Percentiles rank a stretch among this genome's conserved stretches.
These are phyloP conservation scores for Trichoderma guizhouense DNA, from an alignment of 2,329 filamentous ascomycete species.

Conservation along the genomic window DNA sequence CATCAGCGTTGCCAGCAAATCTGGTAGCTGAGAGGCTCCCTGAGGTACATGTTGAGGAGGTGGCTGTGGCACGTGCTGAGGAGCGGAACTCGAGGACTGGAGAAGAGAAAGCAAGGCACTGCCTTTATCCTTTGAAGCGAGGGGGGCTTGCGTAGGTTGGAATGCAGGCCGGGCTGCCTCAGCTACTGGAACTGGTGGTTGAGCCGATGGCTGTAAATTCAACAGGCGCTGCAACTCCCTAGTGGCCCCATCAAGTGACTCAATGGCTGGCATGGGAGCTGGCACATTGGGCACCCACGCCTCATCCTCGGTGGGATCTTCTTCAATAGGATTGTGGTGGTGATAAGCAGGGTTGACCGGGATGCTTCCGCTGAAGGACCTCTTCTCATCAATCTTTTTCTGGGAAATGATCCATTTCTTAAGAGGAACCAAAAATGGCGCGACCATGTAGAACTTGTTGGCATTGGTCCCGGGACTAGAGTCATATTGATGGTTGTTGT, in stretches of 20 bases:
- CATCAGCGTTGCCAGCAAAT: slow-evolving; percentile 40
- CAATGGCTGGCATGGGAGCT: slow-evolving; percentile 36
- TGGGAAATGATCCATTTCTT: slow-evolving; percentile 90
- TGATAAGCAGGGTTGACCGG: slow-evolving; percentile 42
- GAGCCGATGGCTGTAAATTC: slow-evolving; percentile 52
- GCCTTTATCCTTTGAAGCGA: slow-evolving; percentile 43
- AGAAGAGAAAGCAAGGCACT: slow-evolving; percentile 53
- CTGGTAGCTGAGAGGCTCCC: slow-evolving; percentile 34
- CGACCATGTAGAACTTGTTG: slow-evolving; percentile 97
- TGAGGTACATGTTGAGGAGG: slow-evolving; percentile 20
- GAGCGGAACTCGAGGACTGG: slow-evolving; percentile 34
- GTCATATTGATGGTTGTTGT: slow-evolving; percentile 46
- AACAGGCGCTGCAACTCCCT: slow-evolving; percentile 53
- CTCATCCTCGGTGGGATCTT: slow-evolving; percentile 62
- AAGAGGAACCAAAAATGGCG: slow-evolving; percentile 79
- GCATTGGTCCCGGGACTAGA: slow-evolving; percentile 57
- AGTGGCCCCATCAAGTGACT: slow-evolving; percentile 50
- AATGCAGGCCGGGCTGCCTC: background rate
- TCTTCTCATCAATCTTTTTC: slow-evolving; percentile 64
- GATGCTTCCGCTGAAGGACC: slow-evolving; percentile 36
- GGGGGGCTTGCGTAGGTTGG: slow-evolving; percentile 10
- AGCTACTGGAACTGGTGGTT: slow-evolving; percentile 34
- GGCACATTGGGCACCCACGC: slow-evolving; percentile 37
- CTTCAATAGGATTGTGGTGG: slow-evolving; percentile 46
- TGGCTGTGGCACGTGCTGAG: slow-evolving; percentile 20